phyloP scores from a whole-genome alignment of 768 basidiomycete species.

The Mycena venus region DNA sequence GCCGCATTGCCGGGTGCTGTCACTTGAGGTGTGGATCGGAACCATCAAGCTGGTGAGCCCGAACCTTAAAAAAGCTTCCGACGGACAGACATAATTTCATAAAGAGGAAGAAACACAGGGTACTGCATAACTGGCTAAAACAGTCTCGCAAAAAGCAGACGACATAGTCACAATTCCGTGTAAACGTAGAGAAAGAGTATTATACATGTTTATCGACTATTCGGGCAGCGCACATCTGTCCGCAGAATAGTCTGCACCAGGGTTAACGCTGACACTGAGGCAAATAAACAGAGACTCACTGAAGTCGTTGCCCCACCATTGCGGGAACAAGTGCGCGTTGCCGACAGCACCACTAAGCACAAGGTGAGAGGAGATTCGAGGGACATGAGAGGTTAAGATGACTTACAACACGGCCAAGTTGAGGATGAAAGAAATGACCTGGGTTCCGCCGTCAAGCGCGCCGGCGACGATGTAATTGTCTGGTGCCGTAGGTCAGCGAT shows the following conservation, averaged over 20 bases:
- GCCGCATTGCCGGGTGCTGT: neutral
- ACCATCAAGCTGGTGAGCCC: neutral
- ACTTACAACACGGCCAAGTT: slow-evolving; percentile 37
- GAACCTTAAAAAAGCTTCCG: neutral
- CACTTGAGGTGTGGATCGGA: neutral
- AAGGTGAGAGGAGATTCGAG: slow-evolving; percentile 11
- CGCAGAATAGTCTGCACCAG: slow-evolving; percentile 19
- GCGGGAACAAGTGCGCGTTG: slow-evolving; percentile 24
- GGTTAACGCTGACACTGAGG: slow-evolving; percentile 13
- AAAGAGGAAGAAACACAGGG: slow-evolving; percentile 15
- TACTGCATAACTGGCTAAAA: slow-evolving; percentile 18
- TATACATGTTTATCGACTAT: slow-evolving; percentile 20
- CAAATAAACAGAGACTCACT: slow-evolving; percentile 23
- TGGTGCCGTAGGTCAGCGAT: slow-evolving; percentile 16
- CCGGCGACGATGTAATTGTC: slow-evolving; percentile 55
- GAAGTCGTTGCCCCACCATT: slow-evolving; percentile 35
- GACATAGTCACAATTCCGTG: slow-evolving; percentile 22
- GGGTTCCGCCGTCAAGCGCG: slow-evolving; percentile 55
- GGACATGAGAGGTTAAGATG: slow-evolving; percentile 10
- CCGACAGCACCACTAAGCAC: slow-evolving; percentile 18
- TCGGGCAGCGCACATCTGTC: slow-evolving; percentile 21
- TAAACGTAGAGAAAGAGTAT: slow-evolving; percentile 11
- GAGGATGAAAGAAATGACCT: slow-evolving; percentile 51
- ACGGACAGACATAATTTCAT: slow-evolving; percentile 15
- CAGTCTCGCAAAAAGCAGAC: slow-evolving; percentile 15